A percentile compares a stretch with the other conserved stretches of the same genome.
Conservation (phyloP, 495 filamentous ascomycete genomes). For the Penicillium longicatenatum region DNA sequence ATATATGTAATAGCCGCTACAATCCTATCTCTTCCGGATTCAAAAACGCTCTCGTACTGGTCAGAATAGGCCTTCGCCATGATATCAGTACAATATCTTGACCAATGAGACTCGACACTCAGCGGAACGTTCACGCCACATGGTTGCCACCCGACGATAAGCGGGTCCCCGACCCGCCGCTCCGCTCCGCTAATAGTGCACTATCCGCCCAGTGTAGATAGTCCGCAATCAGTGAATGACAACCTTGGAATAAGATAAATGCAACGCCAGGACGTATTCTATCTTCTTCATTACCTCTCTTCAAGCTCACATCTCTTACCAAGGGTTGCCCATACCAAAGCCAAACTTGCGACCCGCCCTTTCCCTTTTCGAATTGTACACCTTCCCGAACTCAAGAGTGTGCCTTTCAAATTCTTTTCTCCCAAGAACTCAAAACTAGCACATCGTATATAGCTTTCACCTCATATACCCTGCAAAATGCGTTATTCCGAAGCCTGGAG, state of each 20-base stretch:
- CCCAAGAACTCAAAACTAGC: background rate
- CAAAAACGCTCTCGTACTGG: no score
- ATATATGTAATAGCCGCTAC: background rate
- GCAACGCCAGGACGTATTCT: background rate
- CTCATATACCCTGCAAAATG: background rate
- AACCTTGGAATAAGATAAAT: conserved; percentile 20
- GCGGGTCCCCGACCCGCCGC: conserved; percentile 7
- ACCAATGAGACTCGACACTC: background rate
- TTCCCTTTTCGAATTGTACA: background rate
- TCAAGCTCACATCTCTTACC: background rate
- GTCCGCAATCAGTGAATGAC: conserved; percentile 1
- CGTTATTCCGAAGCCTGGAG: conserved; percentile 27
- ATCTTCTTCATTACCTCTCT: background rate
- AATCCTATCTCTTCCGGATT: background rate
- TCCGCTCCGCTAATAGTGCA: conserved; percentile 18
- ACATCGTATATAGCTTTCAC: background rate
- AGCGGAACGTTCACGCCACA: background rate
- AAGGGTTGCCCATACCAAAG: background rate
- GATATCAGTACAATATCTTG: background rate
- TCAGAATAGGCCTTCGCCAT: background rate
- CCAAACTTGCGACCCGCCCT: background rate
- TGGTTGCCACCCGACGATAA: conserved; percentile 19
- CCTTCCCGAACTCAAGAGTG: background rate
- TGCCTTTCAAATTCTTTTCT: background rate
- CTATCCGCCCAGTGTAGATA: conserved; percentile 7